A percentile compares a stretch with the other conserved stretches of the same genome.
These are phyloP conservation scores for Hanseniaspora lindneri DNA, from an alignment of 805 yeast genomes.

Conservation along the genomic window DNA sequence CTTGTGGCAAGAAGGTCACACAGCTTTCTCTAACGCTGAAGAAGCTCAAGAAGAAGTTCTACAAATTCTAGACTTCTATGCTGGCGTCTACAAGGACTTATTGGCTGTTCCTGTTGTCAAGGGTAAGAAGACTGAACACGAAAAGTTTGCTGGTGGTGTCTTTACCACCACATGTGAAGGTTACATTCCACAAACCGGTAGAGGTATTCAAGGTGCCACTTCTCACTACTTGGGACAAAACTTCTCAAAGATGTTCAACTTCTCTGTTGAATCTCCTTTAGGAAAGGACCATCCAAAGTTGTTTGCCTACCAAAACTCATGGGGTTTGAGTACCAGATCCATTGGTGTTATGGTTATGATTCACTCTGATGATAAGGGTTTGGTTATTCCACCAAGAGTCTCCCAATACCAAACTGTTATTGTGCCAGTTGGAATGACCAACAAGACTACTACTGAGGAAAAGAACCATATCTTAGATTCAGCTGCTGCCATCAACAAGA, in stretches of 20 bases:
- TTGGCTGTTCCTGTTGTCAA: conserved; percentile 95
- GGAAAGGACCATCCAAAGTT: conserved; percentile 79
- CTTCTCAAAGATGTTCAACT: conserved; percentile 96
- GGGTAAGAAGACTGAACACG: conserved; percentile 93
- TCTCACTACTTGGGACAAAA: conserved; percentile 96
- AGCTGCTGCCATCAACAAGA: conserved; percentile 55
- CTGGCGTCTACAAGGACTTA: conserved; percentile 73
- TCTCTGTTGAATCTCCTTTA: conserved; percentile 88
- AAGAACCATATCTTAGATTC: conserved; percentile 58
- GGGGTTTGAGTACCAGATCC: conserved; percentile 98
- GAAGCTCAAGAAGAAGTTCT: conserved; percentile 76
- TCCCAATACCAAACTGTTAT: conserved; percentile 86
- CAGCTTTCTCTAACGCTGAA: conserved; percentile 78
- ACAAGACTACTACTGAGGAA: conserved; percentile 67
- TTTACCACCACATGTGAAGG: conserved; percentile 96
- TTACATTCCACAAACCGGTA: conserved; percentile 93
- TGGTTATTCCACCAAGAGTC: conserved; percentile 94
- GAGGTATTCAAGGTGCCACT: conserved; percentile 99
- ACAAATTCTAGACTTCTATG: conserved; percentile 77
- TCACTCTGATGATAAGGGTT: conserved; percentile 96
- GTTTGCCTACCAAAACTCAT: conserved; percentile 89
- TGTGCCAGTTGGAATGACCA: conserved; percentile 89
- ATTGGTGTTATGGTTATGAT: conserved; percentile 99
- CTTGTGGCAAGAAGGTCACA: conserved; percentile 99
- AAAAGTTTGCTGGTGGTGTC: conserved; percentile 95